Percentiles rank a stretch among this genome's conserved stretches.
These are phyloP conservation scores for Tetrapisispora namnaoensis DNA, from an alignment of 805 yeast genomes.

Conservation along the genomic window DNA sequence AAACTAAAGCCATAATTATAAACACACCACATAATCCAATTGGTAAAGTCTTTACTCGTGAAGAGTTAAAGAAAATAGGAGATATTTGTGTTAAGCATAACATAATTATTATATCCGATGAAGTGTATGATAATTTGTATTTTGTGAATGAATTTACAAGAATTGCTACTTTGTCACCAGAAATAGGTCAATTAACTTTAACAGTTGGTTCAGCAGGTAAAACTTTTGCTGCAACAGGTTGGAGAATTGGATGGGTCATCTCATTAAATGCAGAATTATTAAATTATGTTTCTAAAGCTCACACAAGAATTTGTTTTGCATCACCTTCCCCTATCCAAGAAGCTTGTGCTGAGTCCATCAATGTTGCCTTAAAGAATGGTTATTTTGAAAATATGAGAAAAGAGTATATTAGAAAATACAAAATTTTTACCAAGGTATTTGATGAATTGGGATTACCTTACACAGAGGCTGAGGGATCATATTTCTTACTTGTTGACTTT, in stretches of 20 bases:
- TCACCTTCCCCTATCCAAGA: constrained; percentile 89
- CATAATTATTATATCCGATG: constrained; percentile 77
- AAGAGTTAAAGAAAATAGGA: constrained; percentile 70
- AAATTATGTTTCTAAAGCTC: constrained; percentile 77
- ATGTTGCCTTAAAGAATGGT: constrained; percentile 45
- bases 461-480: constrained; percentile 88
- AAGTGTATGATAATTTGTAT: constrained; percentile 87
- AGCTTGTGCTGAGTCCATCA: constrained; percentile 75
- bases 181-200: constrained; percentile 65
- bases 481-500: constrained; percentile 83
- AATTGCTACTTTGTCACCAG: constrained; percentile 75
- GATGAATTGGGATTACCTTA: constrained; percentile 85
- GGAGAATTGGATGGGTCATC: constrained; percentile 96
- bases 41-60: constrained; percentile 76
- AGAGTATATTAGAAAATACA: constrained; percentile 62
- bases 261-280: constrained; percentile 69
- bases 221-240: constrained; percentile 97
- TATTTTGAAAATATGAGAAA: constrained; percentile 65
- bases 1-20: constrained; percentile 77
- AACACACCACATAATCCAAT: constrained; percentile 96
- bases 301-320: constrained; percentile 87
- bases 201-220: constrained; percentile 97
- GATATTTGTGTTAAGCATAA: constrained; percentile 77
- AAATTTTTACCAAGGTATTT: constrained; percentile 63
- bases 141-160: constrained; percentile 63